These are phyloP conservation scores for Ceratocystis variospora DNA, from an alignment of 2,329 filamentous ascomycete species.

Conservation along the genomic window DNA sequence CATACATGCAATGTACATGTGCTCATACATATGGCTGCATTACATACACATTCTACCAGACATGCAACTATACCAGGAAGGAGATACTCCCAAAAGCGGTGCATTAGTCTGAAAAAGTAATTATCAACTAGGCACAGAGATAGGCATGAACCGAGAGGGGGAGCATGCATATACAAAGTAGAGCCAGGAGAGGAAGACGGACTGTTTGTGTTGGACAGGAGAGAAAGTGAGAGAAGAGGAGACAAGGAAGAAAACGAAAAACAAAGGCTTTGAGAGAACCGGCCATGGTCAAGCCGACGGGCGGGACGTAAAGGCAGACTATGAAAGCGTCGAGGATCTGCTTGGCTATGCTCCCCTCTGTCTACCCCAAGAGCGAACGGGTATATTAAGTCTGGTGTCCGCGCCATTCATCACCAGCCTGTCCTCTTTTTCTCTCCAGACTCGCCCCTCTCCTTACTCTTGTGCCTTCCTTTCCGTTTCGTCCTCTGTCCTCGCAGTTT, in stretches of 20 bases:
- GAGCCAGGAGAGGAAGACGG: background rate
- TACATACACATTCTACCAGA: background rate
- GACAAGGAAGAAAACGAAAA: background rate
- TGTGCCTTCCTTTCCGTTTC: background rate
- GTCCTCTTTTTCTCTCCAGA: background rate
- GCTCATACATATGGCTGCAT: background rate
- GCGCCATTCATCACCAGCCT: background rate
- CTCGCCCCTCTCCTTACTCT: background rate
- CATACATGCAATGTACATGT: background rate
- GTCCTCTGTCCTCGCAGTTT: background rate
- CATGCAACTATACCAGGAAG: background rate
- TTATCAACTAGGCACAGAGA: background rate
- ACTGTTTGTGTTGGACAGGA: background rate
- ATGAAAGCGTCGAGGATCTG: slow-evolving; percentile 1
- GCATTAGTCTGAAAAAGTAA: background rate
- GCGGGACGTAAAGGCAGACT: background rate
- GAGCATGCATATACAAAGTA: background rate
- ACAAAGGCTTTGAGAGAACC: background rate
- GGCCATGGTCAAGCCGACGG: background rate
- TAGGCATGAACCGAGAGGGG: background rate
- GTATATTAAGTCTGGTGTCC: background rate
- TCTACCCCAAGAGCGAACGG: background rate
- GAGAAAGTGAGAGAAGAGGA: background rate
- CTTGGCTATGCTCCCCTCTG: background rate
- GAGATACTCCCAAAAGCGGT: background rate